Conservation (phyloP, 1,139 yeast genomes). For the Sugiyamaella castrensis region DNA sequence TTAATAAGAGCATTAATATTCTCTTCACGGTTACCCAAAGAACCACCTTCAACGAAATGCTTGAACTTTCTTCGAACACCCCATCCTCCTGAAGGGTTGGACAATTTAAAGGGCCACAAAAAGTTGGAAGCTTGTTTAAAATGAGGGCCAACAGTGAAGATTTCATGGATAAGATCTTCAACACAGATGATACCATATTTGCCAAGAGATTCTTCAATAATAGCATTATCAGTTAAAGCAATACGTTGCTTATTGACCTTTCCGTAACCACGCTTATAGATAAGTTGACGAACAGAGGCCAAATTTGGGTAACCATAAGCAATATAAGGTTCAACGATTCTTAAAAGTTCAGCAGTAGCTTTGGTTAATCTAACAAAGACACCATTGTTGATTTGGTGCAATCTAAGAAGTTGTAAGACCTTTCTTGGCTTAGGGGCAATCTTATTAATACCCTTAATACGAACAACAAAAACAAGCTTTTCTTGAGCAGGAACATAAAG, state of each 20-base stretch:
- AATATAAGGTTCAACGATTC: conserved; percentile 97
- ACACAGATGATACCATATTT: conserved; percentile 94
- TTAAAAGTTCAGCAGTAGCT: conserved; percentile 96
- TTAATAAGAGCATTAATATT: conserved; percentile 96
- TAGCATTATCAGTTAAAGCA: conserved; percentile 88
- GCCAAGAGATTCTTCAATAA: conserved; percentile 92
- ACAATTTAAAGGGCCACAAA: conserved; percentile 99
- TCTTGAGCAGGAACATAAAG: conserved; percentile 96
- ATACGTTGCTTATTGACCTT: conserved; percentile 98
- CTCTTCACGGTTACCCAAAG: conserved; percentile 99
- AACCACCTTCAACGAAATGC: conserved; percentile 99
- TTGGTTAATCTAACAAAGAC: conserved; percentile 97
- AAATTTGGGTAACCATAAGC: conserved; percentile 99
- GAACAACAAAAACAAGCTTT: conserved; percentile 93
- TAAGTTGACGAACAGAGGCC: conserved; percentile 91
- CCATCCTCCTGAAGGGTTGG: conserved; percentile 99
- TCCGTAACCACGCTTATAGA: conserved; percentile 99
- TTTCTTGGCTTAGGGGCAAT: conserved; percentile 99
- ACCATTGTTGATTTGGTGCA: conserved; percentile 98
- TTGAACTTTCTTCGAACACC: conserved; percentile 98
- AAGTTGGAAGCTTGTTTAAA: conserved; percentile 99
- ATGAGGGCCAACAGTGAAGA: conserved; percentile 98
- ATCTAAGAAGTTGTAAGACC: conserved; percentile 96
- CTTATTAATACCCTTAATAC: conserved; percentile 99
- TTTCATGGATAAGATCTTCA: conserved; percentile 99